A percentile compares a stretch with the other conserved stretches of the same genome.
Conservation (phyloP, 345 rosid genomes). For the Sisymbrium irio region DNA sequence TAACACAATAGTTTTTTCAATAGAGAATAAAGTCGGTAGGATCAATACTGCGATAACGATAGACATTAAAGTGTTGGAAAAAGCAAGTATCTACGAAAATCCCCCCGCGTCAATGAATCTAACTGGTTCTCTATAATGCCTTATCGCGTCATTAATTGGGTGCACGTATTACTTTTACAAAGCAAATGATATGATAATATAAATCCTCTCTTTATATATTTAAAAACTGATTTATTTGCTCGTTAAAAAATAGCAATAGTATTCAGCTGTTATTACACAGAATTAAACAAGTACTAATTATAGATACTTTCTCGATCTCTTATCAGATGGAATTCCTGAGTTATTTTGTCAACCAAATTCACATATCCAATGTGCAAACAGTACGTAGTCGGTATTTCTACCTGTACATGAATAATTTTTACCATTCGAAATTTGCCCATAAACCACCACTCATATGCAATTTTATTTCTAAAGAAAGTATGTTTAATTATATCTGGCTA, state of each 20-base stretch:
- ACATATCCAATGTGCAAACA: no score
- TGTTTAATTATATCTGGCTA: not conserved
- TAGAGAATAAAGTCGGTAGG: not conserved
- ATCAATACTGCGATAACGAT: not conserved
- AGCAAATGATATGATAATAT: not conserved
- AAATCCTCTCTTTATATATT: not conserved
- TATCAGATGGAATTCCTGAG: no score
- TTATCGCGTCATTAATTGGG: slow-evolving; percentile 24
- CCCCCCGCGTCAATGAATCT: slow-evolving; percentile 18
- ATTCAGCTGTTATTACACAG: no score
- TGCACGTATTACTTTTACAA: slow-evolving; percentile 19
- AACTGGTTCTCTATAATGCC: slow-evolving; percentile 21
- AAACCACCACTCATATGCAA: no score
- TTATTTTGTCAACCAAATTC: no score
- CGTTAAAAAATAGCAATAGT: no score
- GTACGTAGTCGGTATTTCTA: no score
- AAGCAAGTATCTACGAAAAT: slow-evolving; percentile 12
- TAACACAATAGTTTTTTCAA: no score
- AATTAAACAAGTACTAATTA: no score
- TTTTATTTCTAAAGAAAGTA: no score
- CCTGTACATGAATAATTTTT: not conserved
- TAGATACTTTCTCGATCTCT: no score
- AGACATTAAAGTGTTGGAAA: slow-evolving; percentile 8
- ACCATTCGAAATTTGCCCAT: not conserved
- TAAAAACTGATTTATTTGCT: not conserved